phyloP scores from a whole-genome alignment of 345 rosid species.

The Arabidopsis arenosa region DNA sequence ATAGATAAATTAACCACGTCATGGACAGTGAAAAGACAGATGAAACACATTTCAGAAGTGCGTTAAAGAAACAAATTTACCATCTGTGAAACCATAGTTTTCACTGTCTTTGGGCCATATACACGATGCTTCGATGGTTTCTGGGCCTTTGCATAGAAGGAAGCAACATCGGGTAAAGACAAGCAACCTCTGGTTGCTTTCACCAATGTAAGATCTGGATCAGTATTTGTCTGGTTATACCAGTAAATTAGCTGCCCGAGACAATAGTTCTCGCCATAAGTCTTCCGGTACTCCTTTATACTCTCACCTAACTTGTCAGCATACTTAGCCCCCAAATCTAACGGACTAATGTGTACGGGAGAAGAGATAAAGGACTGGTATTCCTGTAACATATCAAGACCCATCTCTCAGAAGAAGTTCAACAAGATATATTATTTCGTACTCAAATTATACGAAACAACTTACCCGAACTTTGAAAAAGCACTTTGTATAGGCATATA shows the following conservation, averaged over 20 bases:
- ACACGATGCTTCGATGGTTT: slow-evolving; percentile 81
- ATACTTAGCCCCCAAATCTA: slow-evolving; percentile 89
- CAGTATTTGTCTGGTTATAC: slow-evolving; percentile 84
- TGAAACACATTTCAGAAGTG: slow-evolving; percentile 8
- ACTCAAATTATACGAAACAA: slow-evolving; percentile 26
- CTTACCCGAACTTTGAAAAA: slow-evolving; percentile 83
- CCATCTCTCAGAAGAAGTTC: slow-evolving; percentile 30
- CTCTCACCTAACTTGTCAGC: slow-evolving; percentile 75
- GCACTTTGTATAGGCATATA: slow-evolving; percentile 87
- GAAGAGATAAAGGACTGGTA: slow-evolving; percentile 81
- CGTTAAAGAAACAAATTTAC: slow-evolving; percentile 51
- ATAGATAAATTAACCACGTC: neutral
- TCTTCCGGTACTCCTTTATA: slow-evolving; percentile 77
- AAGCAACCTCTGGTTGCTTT: slow-evolving; percentile 85
- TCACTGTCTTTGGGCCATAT: slow-evolving; percentile 79
- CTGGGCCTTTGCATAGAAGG: slow-evolving; percentile 88
- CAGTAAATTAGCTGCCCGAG: slow-evolving; percentile 95
- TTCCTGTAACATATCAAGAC: slow-evolving; percentile 56
- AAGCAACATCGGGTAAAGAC: slow-evolving; percentile 82
- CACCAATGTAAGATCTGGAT: slow-evolving; percentile 79
- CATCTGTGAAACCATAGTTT: slow-evolving; percentile 81
- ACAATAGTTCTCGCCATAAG: slow-evolving; percentile 93
- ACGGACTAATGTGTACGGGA: slow-evolving; percentile 86
- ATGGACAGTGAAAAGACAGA: neutral
- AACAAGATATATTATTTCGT: slow-evolving; percentile 8